Percentiles rank a stretch among this genome's conserved stretches.
phyloP scores from a whole-genome alignment of 148 eudicot species.

The Arctostaphylos glauca region DNA sequence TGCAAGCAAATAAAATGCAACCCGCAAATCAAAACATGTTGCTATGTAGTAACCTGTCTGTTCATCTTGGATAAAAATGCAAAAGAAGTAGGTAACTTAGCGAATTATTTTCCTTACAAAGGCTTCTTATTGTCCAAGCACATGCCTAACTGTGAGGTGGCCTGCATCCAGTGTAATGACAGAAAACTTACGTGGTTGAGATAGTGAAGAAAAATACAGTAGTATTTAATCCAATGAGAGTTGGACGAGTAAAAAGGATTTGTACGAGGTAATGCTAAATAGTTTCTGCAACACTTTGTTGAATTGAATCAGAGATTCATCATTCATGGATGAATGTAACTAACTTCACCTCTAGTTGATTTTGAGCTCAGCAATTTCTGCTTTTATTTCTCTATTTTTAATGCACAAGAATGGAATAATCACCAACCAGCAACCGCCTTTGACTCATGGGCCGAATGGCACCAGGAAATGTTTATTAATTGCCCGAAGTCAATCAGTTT shows the following conservation, averaged over 20 bases:
- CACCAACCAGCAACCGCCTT: background rate
- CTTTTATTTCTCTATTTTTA: background rate
- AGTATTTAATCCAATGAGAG: background rate
- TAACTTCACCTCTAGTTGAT: background rate
- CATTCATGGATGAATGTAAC: background rate
- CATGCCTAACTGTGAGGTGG: background rate
- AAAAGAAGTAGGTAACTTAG: background rate
- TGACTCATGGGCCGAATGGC: background rate
- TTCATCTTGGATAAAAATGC: background rate
- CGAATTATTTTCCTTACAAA: slow-evolving; percentile 1
- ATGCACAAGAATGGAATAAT: background rate
- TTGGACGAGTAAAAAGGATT: background rate
- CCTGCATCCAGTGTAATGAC: background rate
- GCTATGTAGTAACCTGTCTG: background rate
- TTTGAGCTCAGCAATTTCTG: background rate
- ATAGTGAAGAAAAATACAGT: background rate
- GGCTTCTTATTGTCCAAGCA: background rate
- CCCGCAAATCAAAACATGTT: background rate
- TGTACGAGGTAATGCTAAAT: background rate
- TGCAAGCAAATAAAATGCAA: background rate
- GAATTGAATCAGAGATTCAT: background rate
- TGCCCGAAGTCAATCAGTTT: background rate
- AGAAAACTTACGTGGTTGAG: background rate
- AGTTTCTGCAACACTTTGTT: background rate
- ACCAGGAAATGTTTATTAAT: background rate